Base-by-base conservation (phyloP, 768 basidiomycete genomes). In the Baorangia bicolor region DNA sequence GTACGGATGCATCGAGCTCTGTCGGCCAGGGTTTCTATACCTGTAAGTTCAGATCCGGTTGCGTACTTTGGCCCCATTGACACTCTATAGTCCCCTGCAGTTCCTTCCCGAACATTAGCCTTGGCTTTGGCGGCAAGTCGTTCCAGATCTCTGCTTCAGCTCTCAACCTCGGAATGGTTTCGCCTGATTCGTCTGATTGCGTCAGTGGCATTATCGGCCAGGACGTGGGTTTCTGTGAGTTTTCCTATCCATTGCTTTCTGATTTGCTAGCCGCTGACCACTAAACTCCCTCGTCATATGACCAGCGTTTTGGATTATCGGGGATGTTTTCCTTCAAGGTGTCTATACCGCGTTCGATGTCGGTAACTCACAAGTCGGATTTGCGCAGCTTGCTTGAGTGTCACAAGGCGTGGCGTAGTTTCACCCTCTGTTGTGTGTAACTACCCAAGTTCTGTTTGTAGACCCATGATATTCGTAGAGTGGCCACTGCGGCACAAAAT, bases 281-380 rank as follows among this genome's bases (percentile, higher is more conserved):
- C 25, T 4, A 28, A 9, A 13, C 21, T 11, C 16, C 8, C 1
- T 41, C 13, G 12, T 8, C 11, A 8, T 16, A 2, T 33, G 6
- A 47, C 6, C n/a, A 64, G 55, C 51, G 3, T 64, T 69, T 45
- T 75, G 72, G 73, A 55, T 72, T 25, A 27, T 73, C 8, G 73
- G 74, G 2, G 71, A 72, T 18, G 66, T 72, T 27, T 78, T 81
- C 74, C 64, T 80, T 48, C 67, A 65, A 48, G 70, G 70, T n/a
- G 74, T 76, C 30, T 82, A 77, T 54, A 74, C 76, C 13, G 58
- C 60, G 2, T 79, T 79, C 58, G 74, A 78, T 49, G 58, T 74
- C 25, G 70, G 67, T 1, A 71, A 73, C 33, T 58, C 38, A 1
- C 64, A 51, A 25, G 75, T 78, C 11, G 74, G 76, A 21, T 76